Evolutionary conservation across 306 rosid genomes (phyloP).

Genomic region (Vigna trinervia): DNA sequence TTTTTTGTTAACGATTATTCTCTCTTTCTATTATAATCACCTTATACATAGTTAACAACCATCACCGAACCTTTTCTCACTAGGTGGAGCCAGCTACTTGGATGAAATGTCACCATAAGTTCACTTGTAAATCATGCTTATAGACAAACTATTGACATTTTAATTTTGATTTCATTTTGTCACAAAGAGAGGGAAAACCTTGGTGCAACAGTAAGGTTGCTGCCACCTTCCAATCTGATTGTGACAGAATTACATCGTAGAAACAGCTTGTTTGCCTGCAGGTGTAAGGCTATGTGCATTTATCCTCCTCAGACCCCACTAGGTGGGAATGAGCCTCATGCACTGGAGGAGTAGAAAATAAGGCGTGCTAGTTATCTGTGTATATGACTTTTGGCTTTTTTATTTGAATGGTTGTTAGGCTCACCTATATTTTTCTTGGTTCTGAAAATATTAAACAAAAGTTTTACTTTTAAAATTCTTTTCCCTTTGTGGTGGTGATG

Average conservation of each 20-base stretch:
- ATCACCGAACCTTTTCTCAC: background rate
- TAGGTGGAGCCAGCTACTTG: background rate
- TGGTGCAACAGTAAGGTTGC: background rate
- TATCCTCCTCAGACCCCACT: background rate
- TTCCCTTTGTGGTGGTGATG: background rate
- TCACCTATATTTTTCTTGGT: conserved; percentile 10
- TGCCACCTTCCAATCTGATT: background rate
- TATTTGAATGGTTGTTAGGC: background rate
- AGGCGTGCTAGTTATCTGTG: background rate
- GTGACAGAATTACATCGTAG: background rate
- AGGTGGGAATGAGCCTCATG: background rate
- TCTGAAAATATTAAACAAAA: conserved; percentile 5
- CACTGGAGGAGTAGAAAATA: conserved; percentile 7
- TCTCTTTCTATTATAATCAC: background rate
- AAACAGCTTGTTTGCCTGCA: background rate
- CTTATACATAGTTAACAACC: background rate
- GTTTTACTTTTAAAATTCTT: conserved; percentile 7
- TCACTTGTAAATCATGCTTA: background rate
- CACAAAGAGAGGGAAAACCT: background rate
- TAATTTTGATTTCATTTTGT: background rate
- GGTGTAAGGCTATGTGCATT: background rate
- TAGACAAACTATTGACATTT: background rate
- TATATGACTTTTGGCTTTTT: background rate
- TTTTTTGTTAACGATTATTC: background rate
- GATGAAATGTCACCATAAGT: background rate